Conservation (phyloP, 2,329 filamentous ascomycete species). For the Paracoccidioides brasiliensis region DNA sequence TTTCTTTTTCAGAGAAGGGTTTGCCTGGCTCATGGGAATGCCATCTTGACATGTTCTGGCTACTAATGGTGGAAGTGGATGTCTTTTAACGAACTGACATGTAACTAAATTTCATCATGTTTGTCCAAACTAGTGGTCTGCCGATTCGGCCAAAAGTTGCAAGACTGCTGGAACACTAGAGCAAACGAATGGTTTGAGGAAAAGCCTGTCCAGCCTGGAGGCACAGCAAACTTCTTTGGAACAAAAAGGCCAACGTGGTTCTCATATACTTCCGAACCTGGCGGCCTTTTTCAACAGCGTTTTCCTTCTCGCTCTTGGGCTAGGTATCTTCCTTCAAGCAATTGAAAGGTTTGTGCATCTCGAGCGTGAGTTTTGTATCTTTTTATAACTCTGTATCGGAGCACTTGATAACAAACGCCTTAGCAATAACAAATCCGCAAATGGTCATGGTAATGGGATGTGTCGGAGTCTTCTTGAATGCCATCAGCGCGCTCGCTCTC, state of each 20-base stretch:
- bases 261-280: slow-evolving; percentile 6
- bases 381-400: not conserved
- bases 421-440: slow-evolving; percentile 51
- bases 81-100: not conserved
- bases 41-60: too few species aligned
- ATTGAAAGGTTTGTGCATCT: slow-evolving; percentile 55
- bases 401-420: slow-evolving; percentile 9
- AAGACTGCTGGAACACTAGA: not conserved
- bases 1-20: not conserved
- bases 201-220: not conserved
- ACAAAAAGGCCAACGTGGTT: not conserved
- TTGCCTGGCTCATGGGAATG: too few species aligned
- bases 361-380: slow-evolving; percentile 30
- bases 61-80: too few species aligned
- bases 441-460: slow-evolving; percentile 57
- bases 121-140: not conserved
- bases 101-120: not conserved
- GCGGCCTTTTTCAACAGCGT: slow-evolving; percentile 60
- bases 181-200: not conserved
- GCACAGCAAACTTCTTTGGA: not conserved
- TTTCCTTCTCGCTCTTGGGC: slow-evolving; percentile 56
- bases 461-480: slow-evolving; percentile 52
- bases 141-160: not conserved
- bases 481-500: slow-evolving; percentile 52
- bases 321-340: slow-evolving; percentile 61